A percentile compares a stretch with the other conserved stretches of the same genome.
phyloP scores from a whole-genome alignment of 257 asterid genomes.

The Misopates orontium region DNA sequence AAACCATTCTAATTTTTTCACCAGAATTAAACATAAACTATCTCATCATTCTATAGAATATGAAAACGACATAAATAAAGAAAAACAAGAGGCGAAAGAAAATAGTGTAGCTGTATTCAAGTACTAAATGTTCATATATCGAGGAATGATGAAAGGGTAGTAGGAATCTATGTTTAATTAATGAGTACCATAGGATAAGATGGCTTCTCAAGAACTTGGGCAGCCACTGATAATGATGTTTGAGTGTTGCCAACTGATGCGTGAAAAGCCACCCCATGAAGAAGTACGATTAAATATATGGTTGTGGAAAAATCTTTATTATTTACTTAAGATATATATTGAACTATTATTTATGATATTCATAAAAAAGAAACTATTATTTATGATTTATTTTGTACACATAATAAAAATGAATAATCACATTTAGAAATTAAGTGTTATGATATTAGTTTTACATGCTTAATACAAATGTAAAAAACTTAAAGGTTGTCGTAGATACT shows the following conservation, averaged over 20 bases:
- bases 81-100: not conserved
- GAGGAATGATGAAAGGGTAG: not conserved
- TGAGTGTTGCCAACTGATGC: not conserved
- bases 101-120: not conserved
- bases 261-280: slow-evolving; percentile 16
- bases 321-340: no score
- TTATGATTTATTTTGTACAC: no score
- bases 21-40: no score
- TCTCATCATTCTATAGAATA: no score
- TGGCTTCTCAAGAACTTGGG: slow-evolving; percentile 23
- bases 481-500: no score
- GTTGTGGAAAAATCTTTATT: not conserved
- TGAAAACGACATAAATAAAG: not conserved
- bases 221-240: slow-evolving; percentile 13
- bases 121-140: not conserved
- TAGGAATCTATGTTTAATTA: not conserved
- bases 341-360: no score
- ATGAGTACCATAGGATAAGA: not conserved
- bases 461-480: no score
- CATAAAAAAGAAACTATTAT: no score
- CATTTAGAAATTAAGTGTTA: no score
- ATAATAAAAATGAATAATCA: no score
- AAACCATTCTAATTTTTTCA: no score
- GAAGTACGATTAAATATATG: not conserved
- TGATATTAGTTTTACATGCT: no score